These are phyloP conservation scores for Leptographium flavum DNA, from an alignment of 2,329 filamentous ascomycete species.

Conservation along the genomic window DNA sequence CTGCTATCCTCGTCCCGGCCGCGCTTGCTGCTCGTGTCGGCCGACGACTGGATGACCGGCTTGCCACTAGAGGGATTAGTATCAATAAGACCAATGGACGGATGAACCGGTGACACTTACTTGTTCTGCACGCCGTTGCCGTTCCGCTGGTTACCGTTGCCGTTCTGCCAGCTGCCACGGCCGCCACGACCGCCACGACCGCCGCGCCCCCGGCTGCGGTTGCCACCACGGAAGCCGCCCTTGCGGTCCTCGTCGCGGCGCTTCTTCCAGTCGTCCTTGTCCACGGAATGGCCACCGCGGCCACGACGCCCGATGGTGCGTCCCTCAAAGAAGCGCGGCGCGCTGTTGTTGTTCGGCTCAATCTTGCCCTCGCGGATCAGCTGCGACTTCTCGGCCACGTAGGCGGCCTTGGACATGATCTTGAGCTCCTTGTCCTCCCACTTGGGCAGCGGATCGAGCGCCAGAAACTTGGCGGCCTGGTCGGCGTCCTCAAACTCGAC, in stretches of 20 bases:
- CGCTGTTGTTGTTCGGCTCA: conserved; percentile 35
- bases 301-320: conserved; percentile 22
- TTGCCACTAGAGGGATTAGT: conserved; percentile 17
- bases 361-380: conserved; percentile 60
- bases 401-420: conserved; percentile 79
- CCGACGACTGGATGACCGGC: conserved; percentile 31
- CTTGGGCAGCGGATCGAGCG: conserved; percentile 63
- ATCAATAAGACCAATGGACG: background rate
- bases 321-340: conserved; percentile 35
- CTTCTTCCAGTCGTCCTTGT: conserved; percentile 48
- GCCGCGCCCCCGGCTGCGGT: conserved; percentile 16
- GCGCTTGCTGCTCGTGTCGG: conserved; percentile 31
- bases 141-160: conserved; percentile 13
- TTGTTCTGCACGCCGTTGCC: background rate
- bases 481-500: conserved; percentile 80
- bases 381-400: conserved; percentile 63
- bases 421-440: conserved; percentile 70
- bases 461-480: conserved; percentile 65
- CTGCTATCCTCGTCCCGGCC: conserved; percentile 31
- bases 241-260: conserved; percentile 48
- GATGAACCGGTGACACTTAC: background rate
- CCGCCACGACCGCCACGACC: conserved; percentile 16
- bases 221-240: conserved; percentile 38
- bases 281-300: conserved; percentile 19
- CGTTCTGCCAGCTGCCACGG: conserved; percentile 21